These are phyloP conservation scores for Biscogniauxia marginata DNA, from an alignment of 2,329 filamentous ascomycete genomes.

Conservation along the genomic window DNA sequence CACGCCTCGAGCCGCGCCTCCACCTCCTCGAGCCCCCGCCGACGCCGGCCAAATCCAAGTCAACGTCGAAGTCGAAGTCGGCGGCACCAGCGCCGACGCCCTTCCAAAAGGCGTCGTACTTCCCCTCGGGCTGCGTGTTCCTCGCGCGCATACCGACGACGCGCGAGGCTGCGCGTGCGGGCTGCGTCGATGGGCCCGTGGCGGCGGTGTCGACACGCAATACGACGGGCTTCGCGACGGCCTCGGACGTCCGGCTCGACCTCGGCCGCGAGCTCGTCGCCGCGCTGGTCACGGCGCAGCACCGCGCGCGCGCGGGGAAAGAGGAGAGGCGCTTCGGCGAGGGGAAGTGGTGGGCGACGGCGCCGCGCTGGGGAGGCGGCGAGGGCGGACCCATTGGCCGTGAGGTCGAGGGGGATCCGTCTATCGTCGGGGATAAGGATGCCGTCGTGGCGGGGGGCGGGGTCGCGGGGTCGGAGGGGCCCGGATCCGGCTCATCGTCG, in stretches of 20 bases:
- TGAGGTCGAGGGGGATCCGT: conserved; percentile 51
- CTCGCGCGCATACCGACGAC: conserved; percentile 59
- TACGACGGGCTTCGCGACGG: conserved; percentile 48
- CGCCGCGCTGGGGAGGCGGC: conserved; percentile 62
- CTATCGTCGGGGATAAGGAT: conserved; percentile 47
- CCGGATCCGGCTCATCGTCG: no score
- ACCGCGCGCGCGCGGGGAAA: conserved; percentile 58
- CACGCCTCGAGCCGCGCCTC: conserved; percentile 59
- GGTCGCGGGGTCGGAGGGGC: not conserved
- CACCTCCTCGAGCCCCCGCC: conserved; percentile 42
- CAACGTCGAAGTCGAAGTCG: not conserved
- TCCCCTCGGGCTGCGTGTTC: conserved; percentile 58
- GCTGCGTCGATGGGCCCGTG: conserved; percentile 61
- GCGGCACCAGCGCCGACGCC: conserved; percentile 4
- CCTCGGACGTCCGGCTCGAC: conserved; percentile 59
- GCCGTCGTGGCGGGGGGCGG: not conserved
- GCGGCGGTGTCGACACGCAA: conserved; percentile 59
- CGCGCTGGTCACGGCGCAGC: conserved; percentile 61
- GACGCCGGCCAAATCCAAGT: not conserved
- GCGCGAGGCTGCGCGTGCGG: conserved; percentile 58
- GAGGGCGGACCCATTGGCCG: conserved; percentile 61
- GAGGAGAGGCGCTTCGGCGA: conserved; percentile 57
- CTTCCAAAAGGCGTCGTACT: conserved; percentile 49
- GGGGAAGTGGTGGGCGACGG: conserved; percentile 60
- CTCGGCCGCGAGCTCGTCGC: conserved; percentile 61